Evolutionary conservation across 2,329 filamentous ascomycete genomes (phyloP).

Genomic region (Fusarium nygamai): DNA sequence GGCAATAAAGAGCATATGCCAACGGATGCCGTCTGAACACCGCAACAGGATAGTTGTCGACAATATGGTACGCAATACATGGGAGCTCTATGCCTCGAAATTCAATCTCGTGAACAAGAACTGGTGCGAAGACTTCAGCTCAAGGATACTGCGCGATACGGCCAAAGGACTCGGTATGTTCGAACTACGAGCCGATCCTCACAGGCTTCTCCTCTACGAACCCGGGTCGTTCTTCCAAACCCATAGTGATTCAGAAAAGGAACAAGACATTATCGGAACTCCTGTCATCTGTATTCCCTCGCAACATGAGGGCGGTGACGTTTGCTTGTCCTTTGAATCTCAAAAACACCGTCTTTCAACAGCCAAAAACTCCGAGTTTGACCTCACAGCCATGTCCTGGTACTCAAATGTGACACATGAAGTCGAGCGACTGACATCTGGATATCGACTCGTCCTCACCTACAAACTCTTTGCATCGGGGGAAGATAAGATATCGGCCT

Average conservation of each 20-base stretch:
- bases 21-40: constrained; percentile 15
- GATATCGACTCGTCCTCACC: too few relatives aligned
- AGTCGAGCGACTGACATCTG: too few relatives aligned
- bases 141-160: background rate
- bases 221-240: constrained; percentile 24
- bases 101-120: constrained; percentile 6
- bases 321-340: too few relatives aligned
- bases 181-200: background rate
- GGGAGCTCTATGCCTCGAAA: constrained; percentile 17
- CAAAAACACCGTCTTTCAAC: too few relatives aligned
- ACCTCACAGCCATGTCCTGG: too few relatives aligned
- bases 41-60: constrained; percentile 13
- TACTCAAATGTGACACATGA: too few relatives aligned
- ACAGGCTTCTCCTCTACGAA: constrained; percentile 25
- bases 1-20: constrained; percentile 6
- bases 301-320: too few relatives aligned
- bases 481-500: too few relatives aligned
- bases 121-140: background rate
- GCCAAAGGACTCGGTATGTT: background rate
- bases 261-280: constrained; percentile 11
- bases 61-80: constrained; percentile 10
- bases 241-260: constrained; percentile 12
- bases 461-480: too few relatives aligned
- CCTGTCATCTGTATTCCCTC: too few relatives aligned
- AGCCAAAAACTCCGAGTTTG: too few relatives aligned